phyloP scores from a whole-genome alignment of 1,139 yeast species.

The Candida smagusa region DNA sequence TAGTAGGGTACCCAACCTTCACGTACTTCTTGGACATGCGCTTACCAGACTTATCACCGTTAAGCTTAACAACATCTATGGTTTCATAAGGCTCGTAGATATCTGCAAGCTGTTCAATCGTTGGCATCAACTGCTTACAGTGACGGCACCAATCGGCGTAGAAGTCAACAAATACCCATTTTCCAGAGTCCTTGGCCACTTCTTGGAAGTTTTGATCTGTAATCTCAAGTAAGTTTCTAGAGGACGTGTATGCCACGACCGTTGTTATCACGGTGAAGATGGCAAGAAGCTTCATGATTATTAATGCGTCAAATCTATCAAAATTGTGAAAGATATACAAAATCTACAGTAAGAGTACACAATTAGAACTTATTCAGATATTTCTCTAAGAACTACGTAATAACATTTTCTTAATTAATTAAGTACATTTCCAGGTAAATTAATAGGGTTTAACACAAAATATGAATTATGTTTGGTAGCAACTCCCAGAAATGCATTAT shows the following conservation, averaged over 20 bases:
- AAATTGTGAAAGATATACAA: too few species aligned
- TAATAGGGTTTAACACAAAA: conserved; percentile 31
- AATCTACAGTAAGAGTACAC: too few species aligned
- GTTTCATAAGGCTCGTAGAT: conserved; percentile 40
- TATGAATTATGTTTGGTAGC: conserved; percentile 37
- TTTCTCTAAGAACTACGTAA: too few species aligned
- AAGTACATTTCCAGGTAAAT: conserved; percentile 23
- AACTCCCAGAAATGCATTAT: conserved; percentile 45
- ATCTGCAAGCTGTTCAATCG: conserved; percentile 56
- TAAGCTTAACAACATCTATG: conserved; percentile 56
- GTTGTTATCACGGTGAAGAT: neutral
- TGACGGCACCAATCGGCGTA: conserved; percentile 84
- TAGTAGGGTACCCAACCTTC: conserved; percentile 63
- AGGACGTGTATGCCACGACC: conserved; percentile 11
- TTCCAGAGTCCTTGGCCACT: conserved; percentile 52
- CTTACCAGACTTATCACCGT: conserved; percentile 63
- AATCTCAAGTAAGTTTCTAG: conserved; percentile 21
- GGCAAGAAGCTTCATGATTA: too few species aligned
- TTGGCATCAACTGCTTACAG: conserved; percentile 66
- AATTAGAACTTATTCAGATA: too few species aligned
- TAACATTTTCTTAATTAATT: too few species aligned
- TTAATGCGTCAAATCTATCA: too few species aligned
- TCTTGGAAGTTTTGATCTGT: conserved; percentile 52
- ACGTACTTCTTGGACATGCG: conserved; percentile 53
- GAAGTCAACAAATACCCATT: conserved; percentile 67